Percentiles rank a stretch among this genome's conserved stretches.
phyloP scores from a whole-genome alignment of 2,329 filamentous ascomycete genomes.

The Magnaporthiopsis rhizophila region DNA sequence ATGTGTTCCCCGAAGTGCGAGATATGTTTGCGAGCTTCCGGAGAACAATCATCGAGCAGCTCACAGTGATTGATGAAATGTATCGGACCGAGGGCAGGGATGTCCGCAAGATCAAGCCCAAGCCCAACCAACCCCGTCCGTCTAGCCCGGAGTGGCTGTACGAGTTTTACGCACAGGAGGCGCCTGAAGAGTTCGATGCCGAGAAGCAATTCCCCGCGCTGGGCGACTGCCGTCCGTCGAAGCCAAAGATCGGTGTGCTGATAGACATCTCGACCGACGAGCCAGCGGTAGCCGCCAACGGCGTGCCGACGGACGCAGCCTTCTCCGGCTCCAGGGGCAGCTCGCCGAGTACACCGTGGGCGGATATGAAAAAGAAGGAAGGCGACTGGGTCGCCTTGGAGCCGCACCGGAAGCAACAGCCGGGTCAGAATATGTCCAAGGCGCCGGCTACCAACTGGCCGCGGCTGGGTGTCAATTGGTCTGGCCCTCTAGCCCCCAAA shows the following conservation, averaged over 20 bases:
- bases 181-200: not conserved
- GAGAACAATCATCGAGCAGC: not conserved
- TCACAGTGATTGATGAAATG: not conserved
- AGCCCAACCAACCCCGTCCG: not conserved
- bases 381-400: not conserved
- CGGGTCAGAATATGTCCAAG: not conserved
- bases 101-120: not conserved
- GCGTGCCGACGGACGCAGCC: not conserved
- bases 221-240: not conserved
- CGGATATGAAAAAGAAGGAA: not conserved
- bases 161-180: not conserved
- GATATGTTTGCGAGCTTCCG: slow-evolving; percentile 1
- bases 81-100: not conserved
- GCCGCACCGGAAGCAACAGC: not conserved
- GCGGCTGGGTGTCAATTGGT: not conserved
- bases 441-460: not conserved
- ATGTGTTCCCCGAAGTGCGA: not conserved
- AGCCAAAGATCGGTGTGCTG: not conserved
- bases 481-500: not conserved
- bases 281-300: not conserved
- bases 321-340: not conserved
- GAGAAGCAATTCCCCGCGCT: not conserved
- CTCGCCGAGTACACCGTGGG: not conserved
- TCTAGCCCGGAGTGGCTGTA: not conserved
- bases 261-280: not conserved